A percentile compares a stretch with the other conserved stretches of the same genome.
Conservation (phyloP, 805 yeast species). For the Myxozyma udenii region DNA sequence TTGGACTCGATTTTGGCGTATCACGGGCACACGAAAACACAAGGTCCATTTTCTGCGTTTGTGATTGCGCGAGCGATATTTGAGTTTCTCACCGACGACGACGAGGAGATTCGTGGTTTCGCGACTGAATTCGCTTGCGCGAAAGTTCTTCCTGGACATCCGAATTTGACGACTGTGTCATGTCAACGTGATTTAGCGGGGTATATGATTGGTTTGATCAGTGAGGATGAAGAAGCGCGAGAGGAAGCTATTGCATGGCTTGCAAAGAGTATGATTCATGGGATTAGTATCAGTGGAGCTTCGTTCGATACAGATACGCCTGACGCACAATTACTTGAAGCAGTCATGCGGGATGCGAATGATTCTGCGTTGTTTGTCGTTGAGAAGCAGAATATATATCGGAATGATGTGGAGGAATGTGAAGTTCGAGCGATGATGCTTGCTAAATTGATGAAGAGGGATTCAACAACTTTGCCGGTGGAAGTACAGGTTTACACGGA, state of each 20-base stretch:
- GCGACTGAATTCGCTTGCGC: slow-evolving; percentile 47
- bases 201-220: too few relatives aligned
- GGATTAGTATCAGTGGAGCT: not conserved
- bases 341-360: slow-evolving; percentile 14
- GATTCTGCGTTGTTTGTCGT: slow-evolving; percentile 54
- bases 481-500: not conserved
- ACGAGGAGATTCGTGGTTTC: slow-evolving; percentile 51
- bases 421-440: slow-evolving; percentile 13
- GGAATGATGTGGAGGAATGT: slow-evolving; percentile 43
- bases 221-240: too few relatives aligned
- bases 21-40: slow-evolving; percentile 13
- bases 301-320: not conserved
- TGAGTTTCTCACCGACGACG: slow-evolving; percentile 61
- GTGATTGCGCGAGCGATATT: slow-evolving; percentile 12
- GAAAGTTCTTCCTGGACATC: not conserved
- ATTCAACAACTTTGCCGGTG: slow-evolving; percentile 1
- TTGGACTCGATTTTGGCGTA: slow-evolving; percentile 45
- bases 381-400: slow-evolving; percentile 67
- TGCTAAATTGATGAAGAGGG: not conserved
- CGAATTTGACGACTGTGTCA: too few relatives aligned
- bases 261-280: not conserved
- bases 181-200: too few relatives aligned
- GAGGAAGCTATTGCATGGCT: too few relatives aligned
- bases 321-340: slow-evolving; percentile 30
- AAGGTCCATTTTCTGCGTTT: not conserved